A percentile compares a stretch with the other conserved stretches of the same genome.
phyloP scores from a whole-genome alignment of 2,329 filamentous ascomycete genomes.

The Grosmannia clavigera region DNA sequence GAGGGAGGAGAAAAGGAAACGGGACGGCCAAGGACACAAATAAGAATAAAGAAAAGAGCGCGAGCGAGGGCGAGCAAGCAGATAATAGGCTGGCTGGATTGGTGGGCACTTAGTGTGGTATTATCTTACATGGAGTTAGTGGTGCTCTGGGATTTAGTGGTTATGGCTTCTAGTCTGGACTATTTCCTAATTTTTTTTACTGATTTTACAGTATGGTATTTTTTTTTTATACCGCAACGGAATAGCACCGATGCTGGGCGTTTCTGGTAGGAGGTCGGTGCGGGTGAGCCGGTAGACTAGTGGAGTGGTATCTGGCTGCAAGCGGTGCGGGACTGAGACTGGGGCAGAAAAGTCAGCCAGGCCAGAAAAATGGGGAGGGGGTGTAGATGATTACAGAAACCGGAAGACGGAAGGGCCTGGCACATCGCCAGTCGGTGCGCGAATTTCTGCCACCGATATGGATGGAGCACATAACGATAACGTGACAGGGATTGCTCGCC shows the following conservation, averaged over 20 bases:
- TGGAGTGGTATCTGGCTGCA: background rate
- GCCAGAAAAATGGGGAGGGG: background rate
- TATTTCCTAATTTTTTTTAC: background rate
- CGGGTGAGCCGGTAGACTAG: constrained; percentile 5
- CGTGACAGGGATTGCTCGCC: constrained; percentile 7
- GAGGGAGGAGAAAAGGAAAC: background rate
- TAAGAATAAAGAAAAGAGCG: constrained; percentile 9
- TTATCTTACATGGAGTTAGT: background rate
- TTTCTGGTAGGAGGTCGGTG: background rate
- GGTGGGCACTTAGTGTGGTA: constrained; percentile 6
- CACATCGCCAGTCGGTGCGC: constrained; percentile 4
- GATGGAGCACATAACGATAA: background rate
- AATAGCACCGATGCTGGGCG: background rate
- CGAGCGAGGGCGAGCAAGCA: constrained; percentile 6
- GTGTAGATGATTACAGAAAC: background rate
- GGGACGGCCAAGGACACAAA: constrained; percentile 6
- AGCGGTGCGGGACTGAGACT: constrained; percentile 1
- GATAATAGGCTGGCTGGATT: constrained; percentile 5
- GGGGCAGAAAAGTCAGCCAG: background rate
- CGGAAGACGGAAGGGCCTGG: constrained; percentile 7
- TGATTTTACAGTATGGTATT: background rate
- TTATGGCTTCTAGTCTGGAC: background rate
- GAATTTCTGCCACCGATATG: constrained; percentile 8
- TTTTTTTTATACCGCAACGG: background rate
- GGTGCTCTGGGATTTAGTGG: background rate